phyloP scores from a whole-genome alignment of 306 rosid species.

The Styphnolobium japonicum region DNA sequence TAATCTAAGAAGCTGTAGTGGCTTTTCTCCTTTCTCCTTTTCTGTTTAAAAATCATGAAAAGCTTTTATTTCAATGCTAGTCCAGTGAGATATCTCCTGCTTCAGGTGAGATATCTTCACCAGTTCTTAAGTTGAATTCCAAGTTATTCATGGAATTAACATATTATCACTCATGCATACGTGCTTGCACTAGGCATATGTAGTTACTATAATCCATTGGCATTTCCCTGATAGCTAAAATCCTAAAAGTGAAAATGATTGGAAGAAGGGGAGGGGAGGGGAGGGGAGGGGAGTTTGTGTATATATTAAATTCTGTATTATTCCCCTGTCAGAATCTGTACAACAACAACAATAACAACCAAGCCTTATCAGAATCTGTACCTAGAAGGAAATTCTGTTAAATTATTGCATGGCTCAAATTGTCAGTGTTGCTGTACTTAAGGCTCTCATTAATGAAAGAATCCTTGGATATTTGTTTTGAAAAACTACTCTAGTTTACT shows the following conservation, averaged over 20 bases:
- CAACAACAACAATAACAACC: neutral
- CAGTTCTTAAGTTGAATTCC: neutral
- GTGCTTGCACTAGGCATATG: neutral
- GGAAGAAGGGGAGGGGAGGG: neutral
- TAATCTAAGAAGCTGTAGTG: neutral
- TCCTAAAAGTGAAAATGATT: neutral
- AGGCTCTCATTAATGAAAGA: neutral
- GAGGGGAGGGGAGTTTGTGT: too few species aligned
- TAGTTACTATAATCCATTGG: neutral
- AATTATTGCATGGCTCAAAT: neutral
- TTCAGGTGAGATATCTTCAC: neutral
- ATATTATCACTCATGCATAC: neutral
- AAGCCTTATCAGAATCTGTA: neutral
- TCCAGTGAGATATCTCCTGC: neutral
- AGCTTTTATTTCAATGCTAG: neutral
- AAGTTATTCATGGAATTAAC: neutral
- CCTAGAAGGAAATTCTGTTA: neutral
- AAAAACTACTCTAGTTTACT: neutral
- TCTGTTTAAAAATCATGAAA: neutral
- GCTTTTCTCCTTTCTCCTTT: neutral
- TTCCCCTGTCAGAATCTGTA: neutral
- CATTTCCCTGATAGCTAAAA: neutral
- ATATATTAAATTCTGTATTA: neutral
- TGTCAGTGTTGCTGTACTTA: neutral
- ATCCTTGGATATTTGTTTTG: constrained; percentile 6